Conservation (phyloP, 768 basidiomycete genomes). For the Trametes cingulata region DNA sequence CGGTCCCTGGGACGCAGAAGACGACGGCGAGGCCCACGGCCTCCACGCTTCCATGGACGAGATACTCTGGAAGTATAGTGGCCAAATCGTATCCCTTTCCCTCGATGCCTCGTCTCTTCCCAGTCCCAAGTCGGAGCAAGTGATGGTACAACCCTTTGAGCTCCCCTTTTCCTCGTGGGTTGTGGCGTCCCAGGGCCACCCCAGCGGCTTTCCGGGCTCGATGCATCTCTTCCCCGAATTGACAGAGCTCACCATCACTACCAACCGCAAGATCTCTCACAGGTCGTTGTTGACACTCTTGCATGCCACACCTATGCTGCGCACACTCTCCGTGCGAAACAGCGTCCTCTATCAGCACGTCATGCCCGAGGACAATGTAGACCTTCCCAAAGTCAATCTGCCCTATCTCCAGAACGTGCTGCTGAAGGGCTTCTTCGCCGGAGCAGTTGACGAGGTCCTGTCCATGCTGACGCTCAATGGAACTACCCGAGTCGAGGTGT, state of each 20-base stretch:
- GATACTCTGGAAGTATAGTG: neutral
- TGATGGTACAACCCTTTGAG: neutral
- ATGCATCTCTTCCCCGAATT: neutral
- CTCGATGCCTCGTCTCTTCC: neutral
- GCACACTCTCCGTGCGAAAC: neutral
- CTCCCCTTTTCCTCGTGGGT: neutral
- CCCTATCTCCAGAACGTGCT: neutral
- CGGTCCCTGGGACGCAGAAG: neutral
- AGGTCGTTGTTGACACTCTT: neutral
- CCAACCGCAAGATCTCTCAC: neutral
- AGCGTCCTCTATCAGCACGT: neutral
- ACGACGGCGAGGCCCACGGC: neutral
- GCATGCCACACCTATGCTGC: neutral
- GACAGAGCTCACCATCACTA: neutral
- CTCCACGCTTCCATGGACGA: neutral
- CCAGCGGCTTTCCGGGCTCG: neutral
- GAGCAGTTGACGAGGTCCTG: neutral
- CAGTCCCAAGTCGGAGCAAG: neutral
- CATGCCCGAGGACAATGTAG: neutral
- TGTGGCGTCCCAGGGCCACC: neutral
- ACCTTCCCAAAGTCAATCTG: neutral
- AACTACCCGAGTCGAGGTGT: neutral
- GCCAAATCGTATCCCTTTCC: neutral
- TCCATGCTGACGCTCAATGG: neutral
- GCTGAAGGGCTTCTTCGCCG: neutral